A percentile compares a stretch with the other conserved stretches of the same genome.
phyloP scores from a whole-genome alignment of 805 yeast species.

The Metschnikowia kunwiensis region DNA sequence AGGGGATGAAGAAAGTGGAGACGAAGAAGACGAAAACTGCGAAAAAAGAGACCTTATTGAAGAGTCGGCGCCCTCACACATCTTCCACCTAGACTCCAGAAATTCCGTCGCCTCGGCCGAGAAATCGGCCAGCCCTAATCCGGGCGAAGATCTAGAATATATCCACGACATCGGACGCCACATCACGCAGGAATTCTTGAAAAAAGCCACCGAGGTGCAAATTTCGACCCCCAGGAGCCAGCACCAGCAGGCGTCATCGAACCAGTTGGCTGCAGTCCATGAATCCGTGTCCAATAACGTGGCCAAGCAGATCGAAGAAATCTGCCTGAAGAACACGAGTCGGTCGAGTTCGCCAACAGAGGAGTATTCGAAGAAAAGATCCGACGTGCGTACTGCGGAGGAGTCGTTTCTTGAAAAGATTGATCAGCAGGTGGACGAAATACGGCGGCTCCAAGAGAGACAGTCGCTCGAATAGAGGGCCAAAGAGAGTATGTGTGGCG shows the following conservation, averaged over 20 bases:
- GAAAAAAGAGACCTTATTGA: too few relatives aligned
- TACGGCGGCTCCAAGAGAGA: slow-evolving; percentile 13
- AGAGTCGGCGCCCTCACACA: background rate
- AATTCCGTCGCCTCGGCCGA: background rate
- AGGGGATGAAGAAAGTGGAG: slow-evolving; percentile 4
- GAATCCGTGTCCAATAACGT: slow-evolving; percentile 32
- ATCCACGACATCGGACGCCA: slow-evolving; percentile 35
- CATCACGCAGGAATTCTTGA: slow-evolving; percentile 31
- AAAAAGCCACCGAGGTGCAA: slow-evolving; percentile 32
- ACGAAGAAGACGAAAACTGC: background rate
- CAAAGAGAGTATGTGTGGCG: background rate
- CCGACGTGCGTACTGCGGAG: slow-evolving; percentile 21
- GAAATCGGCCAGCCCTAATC: background rate
- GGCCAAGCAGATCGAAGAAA: slow-evolving; percentile 27
- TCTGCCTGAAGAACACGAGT: slow-evolving; percentile 10
- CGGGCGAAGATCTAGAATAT: slow-evolving; percentile 10
- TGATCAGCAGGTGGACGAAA: slow-evolving; percentile 26
- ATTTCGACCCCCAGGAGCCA: slow-evolving; percentile 12
- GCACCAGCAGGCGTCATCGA: slow-evolving; percentile 7
- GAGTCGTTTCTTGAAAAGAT: slow-evolving; percentile 26
- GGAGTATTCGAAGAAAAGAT: slow-evolving; percentile 1
- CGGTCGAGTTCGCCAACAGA: slow-evolving; percentile 8
- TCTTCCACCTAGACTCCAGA: background rate
- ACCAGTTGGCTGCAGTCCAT: slow-evolving; percentile 23
- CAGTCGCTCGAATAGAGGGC: slow-evolving; percentile 1